phyloP scores from a whole-genome alignment of 2,329 filamentous ascomycete species.

The Xylaria sp. region DNA sequence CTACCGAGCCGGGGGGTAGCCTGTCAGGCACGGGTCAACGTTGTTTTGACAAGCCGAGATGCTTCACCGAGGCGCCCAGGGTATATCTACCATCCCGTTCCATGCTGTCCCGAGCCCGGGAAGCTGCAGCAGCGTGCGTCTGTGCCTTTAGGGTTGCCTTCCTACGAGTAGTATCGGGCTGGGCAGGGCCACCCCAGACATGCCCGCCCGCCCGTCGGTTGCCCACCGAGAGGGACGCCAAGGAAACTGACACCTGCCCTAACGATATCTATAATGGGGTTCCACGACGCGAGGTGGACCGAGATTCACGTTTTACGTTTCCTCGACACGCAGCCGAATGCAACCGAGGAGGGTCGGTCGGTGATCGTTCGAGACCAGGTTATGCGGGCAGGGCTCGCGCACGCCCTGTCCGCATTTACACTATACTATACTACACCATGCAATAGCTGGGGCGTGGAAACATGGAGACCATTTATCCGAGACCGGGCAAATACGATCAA shows the following conservation, averaged over 20 bases:
- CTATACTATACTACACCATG: background rate
- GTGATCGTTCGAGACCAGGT: slow-evolving; percentile 12
- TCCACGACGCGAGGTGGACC: slow-evolving; percentile 16
- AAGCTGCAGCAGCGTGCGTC: slow-evolving; percentile 29
- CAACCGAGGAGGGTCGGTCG: slow-evolving; percentile 13
- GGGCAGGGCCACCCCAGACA: slow-evolving; percentile 12
- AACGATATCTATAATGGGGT: slow-evolving; percentile 17
- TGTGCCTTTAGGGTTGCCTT: background rate
- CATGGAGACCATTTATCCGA: slow-evolving; percentile 16
- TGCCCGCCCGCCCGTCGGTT: slow-evolving; percentile 13
- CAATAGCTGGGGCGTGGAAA: slow-evolving; percentile 2
- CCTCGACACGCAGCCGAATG: slow-evolving; percentile 18
- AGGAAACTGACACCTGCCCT: slow-evolving; percentile 31
- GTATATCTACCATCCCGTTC: slow-evolving; percentile 7
- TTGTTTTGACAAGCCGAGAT: slow-evolving; percentile 16
- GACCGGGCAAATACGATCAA: slow-evolving; percentile 1
- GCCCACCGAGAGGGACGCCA: slow-evolving; percentile 23
- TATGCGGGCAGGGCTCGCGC: slow-evolving; percentile 14
- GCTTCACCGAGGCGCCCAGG: slow-evolving; percentile 28
- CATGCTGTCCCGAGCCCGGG: slow-evolving; percentile 31
- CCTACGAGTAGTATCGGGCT: slow-evolving; percentile 1
- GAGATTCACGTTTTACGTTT: slow-evolving; percentile 17
- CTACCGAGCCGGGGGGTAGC: slow-evolving; percentile 20
- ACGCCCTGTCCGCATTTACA: background rate
- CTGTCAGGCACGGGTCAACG: slow-evolving; percentile 15